A percentile compares a stretch with the other conserved stretches of the same genome.
phyloP scores from a whole-genome alignment of 2,329 filamentous ascomycete species.

The Metarhizium brunneum region DNA sequence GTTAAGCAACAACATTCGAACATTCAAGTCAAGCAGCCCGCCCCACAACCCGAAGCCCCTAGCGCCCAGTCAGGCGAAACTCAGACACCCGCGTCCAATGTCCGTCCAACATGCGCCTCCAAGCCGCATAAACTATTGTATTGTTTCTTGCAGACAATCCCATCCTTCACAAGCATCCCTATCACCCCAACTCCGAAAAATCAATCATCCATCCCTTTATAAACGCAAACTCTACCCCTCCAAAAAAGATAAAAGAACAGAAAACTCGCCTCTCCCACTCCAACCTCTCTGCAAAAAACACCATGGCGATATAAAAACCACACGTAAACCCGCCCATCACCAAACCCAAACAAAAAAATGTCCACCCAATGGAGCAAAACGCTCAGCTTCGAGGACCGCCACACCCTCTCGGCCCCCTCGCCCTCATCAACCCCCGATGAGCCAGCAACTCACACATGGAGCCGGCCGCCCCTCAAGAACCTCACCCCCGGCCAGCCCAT shows the following conservation, averaged over 20 bases:
- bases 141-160: neutral
- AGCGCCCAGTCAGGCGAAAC: neutral
- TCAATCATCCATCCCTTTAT: too few relatives aligned
- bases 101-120: neutral
- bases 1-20: neutral
- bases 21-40: neutral
- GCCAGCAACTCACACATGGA: conserved; percentile 7
- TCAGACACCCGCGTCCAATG: neutral
- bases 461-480: conserved; percentile 7
- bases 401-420: conserved; percentile 3
- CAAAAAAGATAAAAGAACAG: too few relatives aligned
- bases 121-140: neutral
- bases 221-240: neutral
- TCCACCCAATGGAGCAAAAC: neutral
- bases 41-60: neutral
- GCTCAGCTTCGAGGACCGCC: neutral
- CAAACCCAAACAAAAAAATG: neutral
- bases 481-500: conserved; percentile 39
- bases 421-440: too few relatives aligned
- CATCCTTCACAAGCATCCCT: neutral
- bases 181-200: too few relatives aligned
- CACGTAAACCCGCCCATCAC: neutral
- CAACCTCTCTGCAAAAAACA: neutral
- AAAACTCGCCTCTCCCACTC: neutral
- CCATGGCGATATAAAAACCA: neutral